Percentiles rank a stretch among this genome's conserved stretches.
These are phyloP conservation scores for Trichoderma sp. DNA, from an alignment of 2,329 filamentous ascomycete species.

Conservation along the genomic window DNA sequence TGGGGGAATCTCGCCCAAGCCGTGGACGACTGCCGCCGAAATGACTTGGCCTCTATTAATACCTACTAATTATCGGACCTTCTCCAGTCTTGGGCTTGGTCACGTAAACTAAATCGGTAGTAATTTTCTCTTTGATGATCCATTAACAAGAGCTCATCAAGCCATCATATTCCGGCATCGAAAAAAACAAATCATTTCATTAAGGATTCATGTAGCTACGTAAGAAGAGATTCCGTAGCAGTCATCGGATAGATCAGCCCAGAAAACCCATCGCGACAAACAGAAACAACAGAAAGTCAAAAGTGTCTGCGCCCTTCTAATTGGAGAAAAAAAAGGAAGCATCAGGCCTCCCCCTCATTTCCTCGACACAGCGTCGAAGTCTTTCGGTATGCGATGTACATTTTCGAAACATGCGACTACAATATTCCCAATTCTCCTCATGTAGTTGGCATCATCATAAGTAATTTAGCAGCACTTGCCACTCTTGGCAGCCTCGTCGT, in stretches of 20 bases:
- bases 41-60: neutral
- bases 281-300: constrained; percentile 45
- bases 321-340: constrained; percentile 40
- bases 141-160: neutral
- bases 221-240: constrained; percentile 42
- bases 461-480: constrained; percentile 75
- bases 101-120: no score
- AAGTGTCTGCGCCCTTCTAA: constrained; percentile 44
- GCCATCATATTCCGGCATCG: neutral
- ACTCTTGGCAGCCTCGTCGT: constrained; percentile 72
- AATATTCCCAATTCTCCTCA: constrained; percentile 38
- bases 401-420: constrained; percentile 37
- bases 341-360: constrained; percentile 39
- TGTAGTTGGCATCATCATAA: constrained; percentile 32
- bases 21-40: neutral
- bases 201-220: constrained; percentile 45
- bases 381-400: constrained; percentile 38
- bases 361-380: constrained; percentile 36
- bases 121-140: neutral
- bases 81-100: neutral
- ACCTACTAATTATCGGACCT: neutral
- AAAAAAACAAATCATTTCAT: constrained; percentile 30
- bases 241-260: constrained; percentile 43
- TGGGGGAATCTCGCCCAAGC: neutral
- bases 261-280: constrained; percentile 42